A percentile compares a stretch with the other conserved stretches of the same genome.
phyloP scores from a whole-genome alignment of 768 basidiomycete genomes.

The Pisolithus microcarpus region DNA sequence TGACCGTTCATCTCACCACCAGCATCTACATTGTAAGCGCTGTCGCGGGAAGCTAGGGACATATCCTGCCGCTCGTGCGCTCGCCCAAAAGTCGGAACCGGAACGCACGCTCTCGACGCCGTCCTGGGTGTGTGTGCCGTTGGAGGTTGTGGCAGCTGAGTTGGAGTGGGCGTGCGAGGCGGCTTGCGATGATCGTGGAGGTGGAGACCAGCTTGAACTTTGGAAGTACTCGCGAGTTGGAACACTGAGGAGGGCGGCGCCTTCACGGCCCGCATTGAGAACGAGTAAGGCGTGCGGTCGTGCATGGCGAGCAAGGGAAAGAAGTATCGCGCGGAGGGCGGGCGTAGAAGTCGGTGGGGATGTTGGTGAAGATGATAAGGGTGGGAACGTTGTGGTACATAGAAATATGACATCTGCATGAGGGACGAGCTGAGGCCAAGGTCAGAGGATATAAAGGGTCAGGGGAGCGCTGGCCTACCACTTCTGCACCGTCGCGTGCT shows the following conservation, averaged over 20 bases:
- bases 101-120: conserved; percentile 46
- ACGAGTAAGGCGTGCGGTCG: conserved; percentile 75
- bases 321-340: conserved; percentile 68
- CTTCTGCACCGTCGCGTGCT: conserved; percentile 71
- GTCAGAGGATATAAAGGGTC: background rate
- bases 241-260: conserved; percentile 72
- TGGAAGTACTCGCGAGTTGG: conserved; percentile 86
- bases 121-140: conserved; percentile 15
- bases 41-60: conserved; percentile 17
- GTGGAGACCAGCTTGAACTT: conserved; percentile 62
- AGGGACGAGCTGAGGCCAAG: conserved; percentile 55
- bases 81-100: conserved; percentile 75
- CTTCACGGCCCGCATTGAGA: conserved; percentile 73
- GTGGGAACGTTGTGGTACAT: conserved; percentile 20
- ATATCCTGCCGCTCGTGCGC: conserved; percentile 9
- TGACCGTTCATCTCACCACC: background rate
- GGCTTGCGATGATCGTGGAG: background rate
- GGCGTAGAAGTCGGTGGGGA: conserved; percentile 44
- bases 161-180: conserved; percentile 12
- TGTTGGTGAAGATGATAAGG: conserved; percentile 2
- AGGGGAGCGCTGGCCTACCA: conserved; percentile 40
- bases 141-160: conserved; percentile 12
- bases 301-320: conserved; percentile 61
- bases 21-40: conserved; percentile 7
- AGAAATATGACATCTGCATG: conserved; percentile 81